These are phyloP conservation scores for Pseudocohnilembus persalinus DNA, from an alignment of 169 alveolate species.

Conservation along the genomic window DNA sequence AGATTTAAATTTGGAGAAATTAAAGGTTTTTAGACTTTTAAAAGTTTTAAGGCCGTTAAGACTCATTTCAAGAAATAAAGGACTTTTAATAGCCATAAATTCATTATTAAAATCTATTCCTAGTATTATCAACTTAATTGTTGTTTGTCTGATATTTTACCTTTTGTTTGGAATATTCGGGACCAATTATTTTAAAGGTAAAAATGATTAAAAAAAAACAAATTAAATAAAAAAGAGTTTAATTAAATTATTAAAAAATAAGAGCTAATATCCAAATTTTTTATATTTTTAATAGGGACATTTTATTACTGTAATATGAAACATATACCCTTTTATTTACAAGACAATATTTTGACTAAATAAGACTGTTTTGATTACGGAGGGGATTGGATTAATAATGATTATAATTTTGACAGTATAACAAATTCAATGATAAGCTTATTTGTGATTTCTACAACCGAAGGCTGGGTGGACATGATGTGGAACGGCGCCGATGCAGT, in stretches of 20 bases:
- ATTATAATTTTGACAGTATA: slow-evolving; percentile 64
- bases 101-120: slow-evolving; percentile 53
- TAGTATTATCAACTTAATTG: slow-evolving; percentile 47
- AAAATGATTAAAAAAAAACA: background rate
- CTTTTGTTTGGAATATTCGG: slow-evolving; percentile 64
- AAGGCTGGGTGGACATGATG: slow-evolving; percentile 77
- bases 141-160: slow-evolving; percentile 52
- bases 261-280: too few relatives aligned
- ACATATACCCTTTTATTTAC: background rate
- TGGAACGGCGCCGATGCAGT: slow-evolving; percentile 24
- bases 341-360: slow-evolving; percentile 15
- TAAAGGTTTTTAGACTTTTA: slow-evolving; percentile 58
- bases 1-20: background rate
- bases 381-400: slow-evolving; percentile 64
- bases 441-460: slow-evolving; percentile 67
- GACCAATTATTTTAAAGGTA: slow-evolving; percentile 59
- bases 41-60: slow-evolving; percentile 66
- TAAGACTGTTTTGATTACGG: slow-evolving; percentile 62
- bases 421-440: slow-evolving; percentile 51
- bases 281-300: background rate
- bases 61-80: slow-evolving; percentile 63
- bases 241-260: too few relatives aligned
- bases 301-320: slow-evolving; percentile 29
- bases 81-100: slow-evolving; percentile 56
- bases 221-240: background rate